Evolutionary conservation across 179 eudicot genomes (phyloP), one percentile per base, ranked within the genome.

Genomic region (Beta corolliflora): DNA sequence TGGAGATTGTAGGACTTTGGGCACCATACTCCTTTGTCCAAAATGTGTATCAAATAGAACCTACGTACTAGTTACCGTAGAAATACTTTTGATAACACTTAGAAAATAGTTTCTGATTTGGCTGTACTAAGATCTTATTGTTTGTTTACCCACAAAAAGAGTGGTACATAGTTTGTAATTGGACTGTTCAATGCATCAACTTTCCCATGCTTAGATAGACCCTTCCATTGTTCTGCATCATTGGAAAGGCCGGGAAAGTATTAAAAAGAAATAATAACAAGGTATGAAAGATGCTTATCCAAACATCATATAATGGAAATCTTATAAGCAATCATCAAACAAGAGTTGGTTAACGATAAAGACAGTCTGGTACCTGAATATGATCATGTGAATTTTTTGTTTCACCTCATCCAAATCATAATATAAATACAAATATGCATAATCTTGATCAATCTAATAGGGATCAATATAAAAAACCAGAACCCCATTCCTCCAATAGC

Each of bases 381-480:
- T 58, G 60, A 54, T 52, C 68, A 31, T 60, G 44, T 52, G 10
- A 11, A 46, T 50, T 16, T 21, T 9, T 46, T 66, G 9, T 44
- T 58, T 23, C 65, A 82, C 72, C 77, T 71, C 68, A 82, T 77
- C 66, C 73, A 48, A 8, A 72, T 45, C 60, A 29, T 50, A 25
- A 25, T 29, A 18, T 1, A 41, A 73, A 19, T 3, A 78, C 7
- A 25, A 21, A 13, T 21, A 8, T 14, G 31, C n/a, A 54, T 73
- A 73, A 53, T 53, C 29, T 53, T 48, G 18, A 41, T 75, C 9
- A 19, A 31, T 16, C n/a, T 36, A 18, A 56, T 7, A 58, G 79
- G 79, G 79, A 19, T 77, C 71, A 77, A 48, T 48, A 11, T 21
- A 74, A 77, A 60, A 77, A 60, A 73, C 71, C 23, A 77, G 59